Base-by-base conservation (phyloP, 805 yeast species). In the Dipodascus geniculatus region DNA sequence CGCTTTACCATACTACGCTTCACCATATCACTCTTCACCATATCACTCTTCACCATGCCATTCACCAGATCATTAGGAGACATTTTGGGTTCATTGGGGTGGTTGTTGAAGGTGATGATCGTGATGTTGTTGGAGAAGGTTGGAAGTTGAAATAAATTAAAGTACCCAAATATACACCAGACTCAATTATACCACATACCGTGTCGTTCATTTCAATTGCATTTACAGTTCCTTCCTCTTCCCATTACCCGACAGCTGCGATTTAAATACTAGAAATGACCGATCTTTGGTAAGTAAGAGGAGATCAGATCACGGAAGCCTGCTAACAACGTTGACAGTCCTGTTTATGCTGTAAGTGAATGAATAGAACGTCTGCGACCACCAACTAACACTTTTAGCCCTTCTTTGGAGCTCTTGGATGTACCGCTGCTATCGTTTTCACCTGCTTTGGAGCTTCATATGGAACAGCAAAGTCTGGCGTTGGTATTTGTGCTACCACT, bases 391-490 rank as follows among this genome's bases (percentile, higher is more conserved):
- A 28, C 6, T 68, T 69, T 61, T 74, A 80, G 71, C 99, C 99
- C 70, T 93, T 93, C 80, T 93, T 93, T 73, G 99, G 99, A 67
- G 91, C 97, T 63, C 87, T 93, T 68, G 99, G 99, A 70, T 95
- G 99, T 80, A 96, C 99, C 56, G 88, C 98, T 53, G 97, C 99
- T 71, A 93, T 93, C 69, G 88, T 95, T 68, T 93, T 93, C 82
- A 90, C 99, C 72, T 88, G 96, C 70, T 88, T 90, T 70, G 99
- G 99, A 77, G 98, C 99, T 66, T 87, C 96, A 55, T 90, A 90
- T 74, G 99, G 99, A 77, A 91, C 98, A 61, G 99, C 99, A 68
- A 91, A 91, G 74, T 86, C 96, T 23, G 99, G 99, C 77, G 96
- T 93, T 61, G 99, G 98, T 82, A 90, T 91, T 70, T 91, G 96